These are phyloP conservation scores for Nitzschia sp. DNA, from an alignment of 108 stramenopile species.

Conservation along the genomic window DNA sequence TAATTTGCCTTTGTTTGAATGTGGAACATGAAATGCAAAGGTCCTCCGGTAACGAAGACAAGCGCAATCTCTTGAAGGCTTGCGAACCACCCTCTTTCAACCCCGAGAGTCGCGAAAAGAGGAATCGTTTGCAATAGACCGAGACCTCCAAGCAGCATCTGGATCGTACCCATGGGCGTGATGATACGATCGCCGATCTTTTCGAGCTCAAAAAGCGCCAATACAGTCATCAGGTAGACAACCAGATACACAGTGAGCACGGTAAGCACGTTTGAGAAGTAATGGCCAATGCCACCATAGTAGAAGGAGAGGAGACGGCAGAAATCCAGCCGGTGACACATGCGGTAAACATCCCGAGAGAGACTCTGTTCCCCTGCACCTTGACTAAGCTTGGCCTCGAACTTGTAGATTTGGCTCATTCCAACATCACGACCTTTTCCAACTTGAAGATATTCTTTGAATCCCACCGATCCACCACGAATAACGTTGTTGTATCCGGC, in stretches of 20 bases:
- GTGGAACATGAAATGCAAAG: slow-evolving; percentile 99
- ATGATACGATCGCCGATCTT: slow-evolving; percentile 92
- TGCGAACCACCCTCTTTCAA: slow-evolving; percentile 92
- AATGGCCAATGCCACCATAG: slow-evolving; percentile 98
- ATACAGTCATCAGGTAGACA: slow-evolving; percentile 90
- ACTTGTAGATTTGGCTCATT: slow-evolving; percentile 99
- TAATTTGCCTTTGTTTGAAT: slow-evolving; percentile 98
- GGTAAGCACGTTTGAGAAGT: slow-evolving; percentile 93
- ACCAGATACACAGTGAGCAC: slow-evolving; percentile 93
- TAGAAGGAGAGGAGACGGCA: slow-evolving; percentile 96
- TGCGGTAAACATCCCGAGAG: slow-evolving; percentile 93
- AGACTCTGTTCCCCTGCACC: slow-evolving; percentile 98
- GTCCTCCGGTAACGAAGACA: slow-evolving; percentile 96
- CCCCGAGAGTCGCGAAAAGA: slow-evolving; percentile 93
- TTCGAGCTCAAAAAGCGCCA: slow-evolving; percentile 90
- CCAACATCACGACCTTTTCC: slow-evolving; percentile 99
- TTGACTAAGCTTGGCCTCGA: slow-evolving; percentile 98
- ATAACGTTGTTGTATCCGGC: slow-evolving; percentile 97
- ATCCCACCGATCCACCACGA: slow-evolving; percentile 91
- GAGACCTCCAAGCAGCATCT: slow-evolving; percentile 92
- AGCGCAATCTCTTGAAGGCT: slow-evolving; percentile 85
- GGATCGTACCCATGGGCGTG: slow-evolving; percentile 94
- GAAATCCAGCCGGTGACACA: slow-evolving; percentile 95
- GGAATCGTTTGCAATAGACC: slow-evolving; percentile 97
- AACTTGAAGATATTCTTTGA: slow-evolving; percentile 96